Conservation (phyloP, 805 yeast species). For the Nakazawaea anatomiae region DNA sequence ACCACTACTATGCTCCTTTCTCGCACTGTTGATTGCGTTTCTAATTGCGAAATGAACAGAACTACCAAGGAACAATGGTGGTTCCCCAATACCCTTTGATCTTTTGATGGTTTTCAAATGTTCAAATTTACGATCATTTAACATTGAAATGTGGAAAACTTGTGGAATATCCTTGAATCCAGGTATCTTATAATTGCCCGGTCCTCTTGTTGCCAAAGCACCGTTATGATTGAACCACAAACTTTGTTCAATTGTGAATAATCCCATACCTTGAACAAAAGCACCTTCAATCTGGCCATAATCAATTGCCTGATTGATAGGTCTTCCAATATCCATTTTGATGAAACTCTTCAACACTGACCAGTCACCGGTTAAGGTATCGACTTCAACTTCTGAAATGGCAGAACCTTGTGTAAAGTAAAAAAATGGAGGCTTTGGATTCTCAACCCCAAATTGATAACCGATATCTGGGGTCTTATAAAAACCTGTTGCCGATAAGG, state of each 20-base stretch:
- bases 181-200: slow-evolving; percentile 45
- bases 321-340: slow-evolving; percentile 43
- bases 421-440: slow-evolving; percentile 40
- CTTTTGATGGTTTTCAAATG: slow-evolving; percentile 38
- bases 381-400: slow-evolving; percentile 35
- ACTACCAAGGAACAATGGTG: slow-evolving; percentile 42
- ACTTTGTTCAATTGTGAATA: slow-evolving; percentile 42
- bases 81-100: slow-evolving; percentile 45
- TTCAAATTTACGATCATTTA: slow-evolving; percentile 33
- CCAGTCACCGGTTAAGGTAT: slow-evolving; percentile 45
- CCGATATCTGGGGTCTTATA: slow-evolving; percentile 47
- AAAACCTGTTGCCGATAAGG: slow-evolving; percentile 41
- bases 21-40: slow-evolving; percentile 32
- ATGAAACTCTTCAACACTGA: slow-evolving; percentile 33
- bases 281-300: slow-evolving; percentile 49
- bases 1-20: slow-evolving; percentile 25
- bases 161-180: slow-evolving; percentile 45
- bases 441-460: slow-evolving; percentile 31
- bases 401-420: slow-evolving; percentile 44
- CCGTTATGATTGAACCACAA: slow-evolving; percentile 37
- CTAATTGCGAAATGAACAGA: slow-evolving; percentile 37
- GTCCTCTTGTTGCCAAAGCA: slow-evolving; percentile 38
- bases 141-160: slow-evolving; percentile 33
- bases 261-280: slow-evolving; percentile 43
- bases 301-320: slow-evolving; percentile 42